These are phyloP conservation scores for Arachnopeziza araneosa DNA, from an alignment of 2,329 filamentous ascomycete genomes.

Conservation along the genomic window DNA sequence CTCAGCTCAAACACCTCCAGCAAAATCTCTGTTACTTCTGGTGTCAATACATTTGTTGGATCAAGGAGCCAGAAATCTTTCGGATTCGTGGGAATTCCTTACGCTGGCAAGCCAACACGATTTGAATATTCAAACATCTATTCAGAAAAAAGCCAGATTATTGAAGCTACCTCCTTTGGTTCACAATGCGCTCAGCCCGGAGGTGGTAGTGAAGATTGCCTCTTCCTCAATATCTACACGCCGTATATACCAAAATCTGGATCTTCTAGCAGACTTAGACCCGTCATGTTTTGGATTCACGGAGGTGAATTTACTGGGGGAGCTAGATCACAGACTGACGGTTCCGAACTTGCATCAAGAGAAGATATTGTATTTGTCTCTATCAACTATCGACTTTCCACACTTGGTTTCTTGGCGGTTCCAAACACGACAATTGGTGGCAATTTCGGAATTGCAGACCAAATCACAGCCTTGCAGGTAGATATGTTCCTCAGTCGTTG, in stretches of 20 bases:
- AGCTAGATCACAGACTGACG: conserved; percentile 25
- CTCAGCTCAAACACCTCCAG: conserved; percentile 32
- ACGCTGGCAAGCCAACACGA: conserved; percentile 19
- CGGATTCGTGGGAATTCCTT: conserved; percentile 30
- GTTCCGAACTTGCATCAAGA: conserved; percentile 24
- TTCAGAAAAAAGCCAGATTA: conserved; percentile 37
- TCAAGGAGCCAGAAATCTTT: conserved; percentile 49
- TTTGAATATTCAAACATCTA: conserved; percentile 39
- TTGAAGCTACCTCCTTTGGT: conserved; percentile 40
- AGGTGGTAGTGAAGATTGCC: conserved; percentile 26
- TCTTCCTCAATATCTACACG: conserved; percentile 36
- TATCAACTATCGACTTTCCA: conserved; percentile 26
- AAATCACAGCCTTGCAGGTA: conserved; percentile 41
- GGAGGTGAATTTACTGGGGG: conserved; percentile 31
- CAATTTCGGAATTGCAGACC: conserved; percentile 48
- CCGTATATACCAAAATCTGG: conserved; percentile 23
- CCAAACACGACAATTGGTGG: conserved; percentile 45
- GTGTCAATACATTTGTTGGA: conserved; percentile 42
- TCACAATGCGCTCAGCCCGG: conserved; percentile 30
- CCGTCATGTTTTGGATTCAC: conserved; percentile 29
- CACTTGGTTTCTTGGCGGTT: conserved; percentile 37
- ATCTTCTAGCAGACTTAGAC: conserved; percentile 29
- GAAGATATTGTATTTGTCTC: conserved; percentile 28
- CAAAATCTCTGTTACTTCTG: conserved; percentile 35
- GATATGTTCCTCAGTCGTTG: neutral